These are phyloP conservation scores for Fusarium tanahbumbuense DNA, from an alignment of 2,329 filamentous ascomycete species.

Conservation along the genomic window DNA sequence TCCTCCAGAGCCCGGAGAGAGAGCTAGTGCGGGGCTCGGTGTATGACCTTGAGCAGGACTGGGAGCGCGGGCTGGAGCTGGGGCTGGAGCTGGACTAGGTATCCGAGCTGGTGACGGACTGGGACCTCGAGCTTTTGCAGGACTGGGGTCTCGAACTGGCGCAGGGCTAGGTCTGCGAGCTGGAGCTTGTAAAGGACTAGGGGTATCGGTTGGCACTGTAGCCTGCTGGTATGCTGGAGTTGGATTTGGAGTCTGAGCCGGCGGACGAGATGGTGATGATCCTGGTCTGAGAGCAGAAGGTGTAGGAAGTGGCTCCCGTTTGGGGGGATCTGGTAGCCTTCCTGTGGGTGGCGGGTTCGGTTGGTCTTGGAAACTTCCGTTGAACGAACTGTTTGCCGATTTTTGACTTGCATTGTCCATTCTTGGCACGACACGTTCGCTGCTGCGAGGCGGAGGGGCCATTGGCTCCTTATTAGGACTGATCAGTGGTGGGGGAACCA, in stretches of 20 bases:
- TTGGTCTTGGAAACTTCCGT: conserved; percentile 51
- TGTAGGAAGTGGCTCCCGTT: conserved; percentile 27
- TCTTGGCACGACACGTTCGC: conserved; percentile 60
- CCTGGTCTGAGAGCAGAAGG: conserved; percentile 37
- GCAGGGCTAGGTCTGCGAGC: conserved; percentile 7
- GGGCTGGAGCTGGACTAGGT: conserved; percentile 5
- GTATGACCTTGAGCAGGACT: conserved; percentile 9
- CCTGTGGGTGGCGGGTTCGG: conserved; percentile 42
- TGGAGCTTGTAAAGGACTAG: conserved; percentile 5
- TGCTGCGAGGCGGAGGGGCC: conserved; percentile 63
- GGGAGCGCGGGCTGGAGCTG: conserved; percentile 1
- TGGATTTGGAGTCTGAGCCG: not conserved
- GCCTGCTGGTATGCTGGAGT: not conserved
- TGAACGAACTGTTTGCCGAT: conserved; percentile 43
- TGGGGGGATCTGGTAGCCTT: conserved; percentile 37
- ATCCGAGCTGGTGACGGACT: conserved; percentile 12
- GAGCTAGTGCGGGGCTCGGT: conserved; percentile 11
- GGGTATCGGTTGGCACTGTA: not conserved
- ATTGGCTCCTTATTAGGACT: conserved; percentile 62
- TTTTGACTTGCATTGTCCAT: conserved; percentile 56
- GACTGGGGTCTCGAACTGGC: conserved; percentile 4
- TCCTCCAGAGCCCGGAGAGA: conserved; percentile 21
- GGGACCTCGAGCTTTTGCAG: conserved; percentile 9
- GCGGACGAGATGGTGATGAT: not conserved
- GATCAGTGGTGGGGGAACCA: conserved; percentile 69